phyloP scores from a whole-genome alignment of 2,329 filamentous ascomycete genomes.

The Aspergillus sp. region DNA sequence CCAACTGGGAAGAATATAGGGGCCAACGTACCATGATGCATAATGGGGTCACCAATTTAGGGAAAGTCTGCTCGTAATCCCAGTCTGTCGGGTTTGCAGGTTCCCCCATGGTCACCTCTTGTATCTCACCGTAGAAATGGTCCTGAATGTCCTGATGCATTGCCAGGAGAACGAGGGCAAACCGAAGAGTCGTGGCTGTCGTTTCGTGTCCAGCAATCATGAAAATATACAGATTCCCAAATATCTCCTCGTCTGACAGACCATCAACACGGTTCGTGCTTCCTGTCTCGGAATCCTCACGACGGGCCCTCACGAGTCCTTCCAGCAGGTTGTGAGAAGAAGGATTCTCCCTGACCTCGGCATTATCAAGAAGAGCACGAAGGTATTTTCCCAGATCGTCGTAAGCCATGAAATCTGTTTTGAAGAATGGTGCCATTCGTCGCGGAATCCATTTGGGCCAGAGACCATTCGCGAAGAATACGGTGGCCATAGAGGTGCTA shows the following conservation, averaged over 20 bases:
- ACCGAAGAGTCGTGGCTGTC: constrained; percentile 46
- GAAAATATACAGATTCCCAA: constrained; percentile 50
- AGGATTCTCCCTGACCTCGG: constrained; percentile 23
- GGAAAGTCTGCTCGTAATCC: constrained; percentile 38
- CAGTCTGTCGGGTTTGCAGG: constrained; percentile 15
- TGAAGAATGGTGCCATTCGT: constrained; percentile 24
- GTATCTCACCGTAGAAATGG: constrained; percentile 45
- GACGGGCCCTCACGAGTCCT: constrained; percentile 11
- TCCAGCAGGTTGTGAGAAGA: constrained; percentile 12
- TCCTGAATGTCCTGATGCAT: constrained; percentile 45
- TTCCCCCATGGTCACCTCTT: constrained; percentile 16
- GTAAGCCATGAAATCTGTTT: constrained; percentile 29
- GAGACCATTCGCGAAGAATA: constrained; percentile 17
- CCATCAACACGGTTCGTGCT: not conserved
- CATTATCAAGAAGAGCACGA: constrained; percentile 9
- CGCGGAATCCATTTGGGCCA: constrained; percentile 19
- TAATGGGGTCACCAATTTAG: constrained; percentile 30
- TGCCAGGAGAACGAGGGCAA: constrained; percentile 44
- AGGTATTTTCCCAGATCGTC: constrained; percentile 20
- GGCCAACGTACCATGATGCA: constrained; percentile 19
- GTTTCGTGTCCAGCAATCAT: constrained; percentile 54
- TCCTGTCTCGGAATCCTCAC: not conserved
- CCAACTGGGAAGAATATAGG: not conserved
- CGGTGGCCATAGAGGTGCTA: constrained; percentile 7
- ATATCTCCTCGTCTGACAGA: constrained; percentile 39